Percentiles rank a stretch among this genome's conserved stretches.
phyloP scores from a whole-genome alignment of 257 asterid genomes.

The Anisodus acutangulus region DNA sequence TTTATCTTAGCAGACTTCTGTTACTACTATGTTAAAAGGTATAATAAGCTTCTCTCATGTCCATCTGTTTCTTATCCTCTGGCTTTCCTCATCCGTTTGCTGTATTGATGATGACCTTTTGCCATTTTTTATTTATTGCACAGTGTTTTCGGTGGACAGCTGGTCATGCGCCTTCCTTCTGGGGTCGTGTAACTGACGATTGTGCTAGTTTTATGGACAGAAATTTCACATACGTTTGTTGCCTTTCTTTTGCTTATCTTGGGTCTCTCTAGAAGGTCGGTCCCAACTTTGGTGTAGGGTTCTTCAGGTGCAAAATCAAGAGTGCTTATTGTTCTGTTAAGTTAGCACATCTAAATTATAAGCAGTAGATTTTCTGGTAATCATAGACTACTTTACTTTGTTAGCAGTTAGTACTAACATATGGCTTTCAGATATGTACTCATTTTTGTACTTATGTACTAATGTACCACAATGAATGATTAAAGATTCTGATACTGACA shows the following conservation, averaged over 20 bases:
- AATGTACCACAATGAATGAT: slow-evolving; percentile 21
- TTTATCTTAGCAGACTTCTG: slow-evolving; percentile 59
- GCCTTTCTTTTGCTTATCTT: not conserved
- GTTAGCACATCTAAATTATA: not conserved
- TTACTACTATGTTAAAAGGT: slow-evolving; percentile 59
- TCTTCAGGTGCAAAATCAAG: not conserved
- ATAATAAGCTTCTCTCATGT: not conserved
- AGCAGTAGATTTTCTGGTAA: not conserved
- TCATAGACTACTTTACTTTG: slow-evolving; percentile 2
- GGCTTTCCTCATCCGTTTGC: not conserved
- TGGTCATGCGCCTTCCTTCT: slow-evolving; percentile 55
- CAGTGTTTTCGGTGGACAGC: slow-evolving; percentile 58
- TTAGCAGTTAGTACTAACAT: slow-evolving; percentile 26
- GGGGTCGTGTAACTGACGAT: slow-evolving; percentile 47
- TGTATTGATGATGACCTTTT: not conserved
- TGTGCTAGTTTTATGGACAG: slow-evolving; percentile 25
- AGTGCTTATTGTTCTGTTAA: not conserved
- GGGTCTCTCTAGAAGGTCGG: not conserved
- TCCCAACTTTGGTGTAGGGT: not conserved
- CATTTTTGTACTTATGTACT: slow-evolving; percentile 16
- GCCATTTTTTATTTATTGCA: slow-evolving; percentile 25
- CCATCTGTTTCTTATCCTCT: slow-evolving; percentile 19
- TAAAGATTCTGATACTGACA: slow-evolving; percentile 1
- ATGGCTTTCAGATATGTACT: not conserved
- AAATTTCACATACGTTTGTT: slow-evolving; percentile 24